Evolutionary conservation across 2,329 filamentous ascomycete genomes (phyloP).

Genomic region (Chrysoporthe cubensis): DNA sequence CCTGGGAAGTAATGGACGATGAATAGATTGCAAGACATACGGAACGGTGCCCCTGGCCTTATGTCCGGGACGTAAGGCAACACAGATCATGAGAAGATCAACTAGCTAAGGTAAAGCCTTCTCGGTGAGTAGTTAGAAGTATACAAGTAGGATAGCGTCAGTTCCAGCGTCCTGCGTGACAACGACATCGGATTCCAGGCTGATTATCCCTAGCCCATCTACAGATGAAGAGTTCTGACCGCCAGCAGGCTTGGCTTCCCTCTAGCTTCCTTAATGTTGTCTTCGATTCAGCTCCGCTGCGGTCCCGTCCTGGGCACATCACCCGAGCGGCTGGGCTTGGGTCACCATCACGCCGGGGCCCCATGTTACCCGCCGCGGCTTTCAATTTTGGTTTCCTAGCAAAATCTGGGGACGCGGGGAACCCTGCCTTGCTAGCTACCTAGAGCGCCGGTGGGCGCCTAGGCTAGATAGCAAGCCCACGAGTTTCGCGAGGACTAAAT

Average conservation of each 20-base stretch:
- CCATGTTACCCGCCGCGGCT: background rate
- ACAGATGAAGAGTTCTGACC: background rate
- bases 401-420: slow-evolving; percentile 10
- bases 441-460: background rate
- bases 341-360: background rate
- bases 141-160: background rate
- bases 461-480: too few relatives aligned
- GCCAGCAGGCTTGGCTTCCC: background rate
- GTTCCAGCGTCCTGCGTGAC: background rate
- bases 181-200: background rate
- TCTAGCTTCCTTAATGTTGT: background rate
- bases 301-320: background rate
- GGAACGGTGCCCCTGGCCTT: too few relatives aligned
- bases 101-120: too few relatives aligned
- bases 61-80: too few relatives aligned
- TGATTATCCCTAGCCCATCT: background rate
- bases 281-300: background rate
- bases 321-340: background rate
- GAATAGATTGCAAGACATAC: too few relatives aligned
- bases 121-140: too few relatives aligned
- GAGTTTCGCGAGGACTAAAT: background rate
- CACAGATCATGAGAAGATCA: too few relatives aligned
- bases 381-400: background rate
- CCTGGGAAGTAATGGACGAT: too few relatives aligned
- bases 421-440: background rate